Conservation (phyloP, 345 rosid species). For the Rhizophora apiculata region DNA sequence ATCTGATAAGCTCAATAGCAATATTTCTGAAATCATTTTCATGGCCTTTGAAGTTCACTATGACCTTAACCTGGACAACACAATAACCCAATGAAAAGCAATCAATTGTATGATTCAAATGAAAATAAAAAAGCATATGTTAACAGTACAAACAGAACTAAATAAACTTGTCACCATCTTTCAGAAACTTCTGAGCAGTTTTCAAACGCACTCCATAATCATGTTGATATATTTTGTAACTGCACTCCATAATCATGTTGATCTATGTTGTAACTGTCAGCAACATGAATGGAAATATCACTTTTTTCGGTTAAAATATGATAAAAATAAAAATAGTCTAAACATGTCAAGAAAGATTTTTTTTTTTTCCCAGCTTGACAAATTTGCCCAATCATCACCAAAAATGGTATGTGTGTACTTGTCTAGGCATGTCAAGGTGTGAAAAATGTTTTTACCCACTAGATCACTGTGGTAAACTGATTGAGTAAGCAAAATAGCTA, state of each 20-base stretch:
- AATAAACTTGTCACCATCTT: constrained; percentile 90
- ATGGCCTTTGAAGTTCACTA: constrained; percentile 88
- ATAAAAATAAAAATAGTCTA: not conserved
- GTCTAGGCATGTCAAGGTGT: not conserved
- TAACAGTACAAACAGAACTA: constrained; percentile 5
- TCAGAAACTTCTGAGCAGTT: constrained; percentile 80
- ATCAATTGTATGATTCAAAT: not conserved
- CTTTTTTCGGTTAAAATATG: not conserved
- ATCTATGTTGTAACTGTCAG: constrained; percentile 80
- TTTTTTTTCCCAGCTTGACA: not conserved
- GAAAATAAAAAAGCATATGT: not conserved
- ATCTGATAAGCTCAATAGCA: constrained; percentile 79
- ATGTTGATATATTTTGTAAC: constrained; percentile 91
- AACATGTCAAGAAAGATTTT: not conserved
- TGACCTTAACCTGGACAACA: constrained; percentile 75
- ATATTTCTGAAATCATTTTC: constrained; percentile 85
- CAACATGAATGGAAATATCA: constrained; percentile 12
- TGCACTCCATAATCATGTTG: constrained; percentile 89
- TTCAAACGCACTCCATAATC: constrained; percentile 81
- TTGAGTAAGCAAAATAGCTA: no score
- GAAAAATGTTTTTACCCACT: not conserved
- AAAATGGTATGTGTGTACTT: not conserved
- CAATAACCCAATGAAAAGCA: constrained; percentile 11
- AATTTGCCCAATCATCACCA: not conserved
- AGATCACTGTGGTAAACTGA: not conserved